A percentile compares a stretch with the other conserved stretches of the same genome.
Conservation (phyloP, 495 filamentous ascomycete species). For the Neurospora tetrasperma region DNA sequence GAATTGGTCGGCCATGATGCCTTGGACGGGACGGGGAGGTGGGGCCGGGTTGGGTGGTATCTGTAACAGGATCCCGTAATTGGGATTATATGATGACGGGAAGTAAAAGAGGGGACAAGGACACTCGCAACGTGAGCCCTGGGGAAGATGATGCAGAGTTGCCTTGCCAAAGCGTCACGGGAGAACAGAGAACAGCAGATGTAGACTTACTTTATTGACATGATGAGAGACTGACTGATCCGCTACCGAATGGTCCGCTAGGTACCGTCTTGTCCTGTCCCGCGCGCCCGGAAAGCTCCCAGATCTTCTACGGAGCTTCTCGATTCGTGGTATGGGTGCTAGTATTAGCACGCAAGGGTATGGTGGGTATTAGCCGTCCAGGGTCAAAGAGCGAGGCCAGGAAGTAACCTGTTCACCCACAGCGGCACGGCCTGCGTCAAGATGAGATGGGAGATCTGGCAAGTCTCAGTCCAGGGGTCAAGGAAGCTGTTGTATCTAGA, state of each 20-base stretch:
- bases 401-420: constrained; percentile 14
- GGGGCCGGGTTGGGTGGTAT: neutral
- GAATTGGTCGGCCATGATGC: constrained; percentile 33
- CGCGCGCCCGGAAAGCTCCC: constrained; percentile 11
- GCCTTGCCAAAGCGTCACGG: constrained; percentile 15
- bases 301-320: constrained; percentile 23
- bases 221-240: constrained; percentile 38
- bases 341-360: constrained; percentile 20
- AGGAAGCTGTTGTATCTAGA: constrained; percentile 7
- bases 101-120: constrained; percentile 1
- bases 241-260: constrained; percentile 27
- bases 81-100: neutral
- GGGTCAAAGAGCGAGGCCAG: constrained; percentile 1
- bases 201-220: constrained; percentile 61
- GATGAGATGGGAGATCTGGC: constrained; percentile 18
- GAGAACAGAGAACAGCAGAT: constrained; percentile 11
- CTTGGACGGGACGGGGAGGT: neutral
- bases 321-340: constrained; percentile 21
- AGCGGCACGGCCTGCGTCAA: constrained; percentile 14
- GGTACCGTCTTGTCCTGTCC: constrained; percentile 20
- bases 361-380: constrained; percentile 13
- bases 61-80: neutral
- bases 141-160: constrained; percentile 14
- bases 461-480: constrained; percentile 2
- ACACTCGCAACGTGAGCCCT: constrained; percentile 5